Evolutionary conservation across 1,284 basidiomycete genomes (phyloP), one percentile per base, ranked within the genome.

Genomic region (Boletus semigastroideus): DNA sequence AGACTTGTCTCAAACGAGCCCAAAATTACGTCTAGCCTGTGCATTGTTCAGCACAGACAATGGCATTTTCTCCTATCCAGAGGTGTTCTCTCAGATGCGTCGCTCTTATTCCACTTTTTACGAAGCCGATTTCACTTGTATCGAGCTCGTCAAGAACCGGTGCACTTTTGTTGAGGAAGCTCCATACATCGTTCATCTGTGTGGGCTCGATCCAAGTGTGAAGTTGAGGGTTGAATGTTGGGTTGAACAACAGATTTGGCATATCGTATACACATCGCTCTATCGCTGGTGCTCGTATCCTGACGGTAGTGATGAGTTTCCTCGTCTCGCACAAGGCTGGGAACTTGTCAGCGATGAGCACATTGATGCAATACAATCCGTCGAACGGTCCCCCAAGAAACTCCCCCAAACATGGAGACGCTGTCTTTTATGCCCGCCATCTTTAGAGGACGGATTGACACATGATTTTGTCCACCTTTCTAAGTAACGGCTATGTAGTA

Each of bases 1-100:
- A 7, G 25, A 6, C 5, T 25, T 7, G 7, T 6, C 25, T 25
- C 25, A 25, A 20, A 17, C 6, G 1, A 10, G 22, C n/a, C 4
- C 43, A 16, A 50, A n/a, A 13, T 5, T 53, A 5, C 33, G 37
- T 7, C n/a, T 53, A 10, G 52, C 53, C 10, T 53, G 33, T 4
- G 53, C 52, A 5, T 1, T 53, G 7, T 51, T 53, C 27, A 31
- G 3, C 10, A 19, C 10, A 36, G 3, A 1, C 17, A 0, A 3
- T 10, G 38, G 28, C 14, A 16, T 20, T 10, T 55, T 31, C 6
- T 37, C 33, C 20, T 11, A 51, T n/a, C 33, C 5, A 12, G 53
- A 51, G 3, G 46, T 50, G 12, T 42, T 48, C 36, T 54, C 22
- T 5, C 37, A n/a, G 17, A 11, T 10, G 12, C 3, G 11, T 20